These are phyloP conservation scores for Suhomyces kunorum DNA, from an alignment of 1,139 yeast genomes.

Conservation along the genomic window DNA sequence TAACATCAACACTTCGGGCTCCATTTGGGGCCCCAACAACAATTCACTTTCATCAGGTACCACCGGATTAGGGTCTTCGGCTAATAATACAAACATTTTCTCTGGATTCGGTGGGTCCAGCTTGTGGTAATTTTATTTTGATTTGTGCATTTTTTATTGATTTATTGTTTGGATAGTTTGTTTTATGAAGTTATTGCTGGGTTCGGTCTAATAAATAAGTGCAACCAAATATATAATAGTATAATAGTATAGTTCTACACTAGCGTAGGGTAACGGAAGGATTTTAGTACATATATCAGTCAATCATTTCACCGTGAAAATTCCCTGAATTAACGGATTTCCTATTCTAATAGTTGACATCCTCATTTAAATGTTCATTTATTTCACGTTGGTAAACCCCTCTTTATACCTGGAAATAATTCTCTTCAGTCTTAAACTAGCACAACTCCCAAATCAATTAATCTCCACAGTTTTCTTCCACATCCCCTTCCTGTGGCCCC, in stretches of 20 bases:
- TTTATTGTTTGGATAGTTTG: conserved; percentile 11
- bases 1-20: conserved; percentile 11
- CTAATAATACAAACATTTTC: conserved; percentile 13
- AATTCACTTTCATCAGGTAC: conserved; percentile 12
- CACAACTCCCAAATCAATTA: no score
- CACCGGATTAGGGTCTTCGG: conserved; percentile 14
- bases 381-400: no score
- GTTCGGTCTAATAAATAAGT: conserved; percentile 5
- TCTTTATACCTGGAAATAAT: no score
- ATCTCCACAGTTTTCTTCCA: no score
- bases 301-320: no score
- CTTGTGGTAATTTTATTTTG: conserved; percentile 15
- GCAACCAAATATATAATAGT: conserved; percentile 1
- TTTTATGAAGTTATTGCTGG: conserved; percentile 8
- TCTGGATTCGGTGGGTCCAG: conserved; percentile 20
- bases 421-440: no score
- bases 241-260: background rate
- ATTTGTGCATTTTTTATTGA: conserved; percentile 6
- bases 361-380: no score
- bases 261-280: no score
- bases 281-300: no score
- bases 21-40: conserved; percentile 19
- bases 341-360: no score
- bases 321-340: no score
- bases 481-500: no score